phyloP scores from a whole-genome alignment of 805 yeast species.

The Saccharomycopsis fibuligera region DNA sequence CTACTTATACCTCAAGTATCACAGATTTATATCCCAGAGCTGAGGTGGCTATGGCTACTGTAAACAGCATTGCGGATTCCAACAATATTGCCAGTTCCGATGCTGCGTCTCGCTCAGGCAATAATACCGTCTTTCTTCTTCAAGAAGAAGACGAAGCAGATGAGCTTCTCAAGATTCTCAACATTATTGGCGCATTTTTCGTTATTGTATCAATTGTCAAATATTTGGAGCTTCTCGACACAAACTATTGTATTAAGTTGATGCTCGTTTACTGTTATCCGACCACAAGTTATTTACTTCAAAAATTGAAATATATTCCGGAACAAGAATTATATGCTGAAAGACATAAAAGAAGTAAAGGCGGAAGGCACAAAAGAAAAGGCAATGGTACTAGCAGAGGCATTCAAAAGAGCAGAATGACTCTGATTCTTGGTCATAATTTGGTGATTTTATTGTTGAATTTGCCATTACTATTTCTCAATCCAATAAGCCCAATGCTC shows the following conservation, averaged over 20 bases:
- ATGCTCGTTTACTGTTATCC: background rate
- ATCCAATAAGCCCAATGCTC: background rate
- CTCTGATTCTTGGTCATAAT: background rate
- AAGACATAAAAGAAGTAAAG: too few relatives aligned
- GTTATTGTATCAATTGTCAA: background rate
- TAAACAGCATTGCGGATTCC: too few relatives aligned
- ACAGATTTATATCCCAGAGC: too few relatives aligned
- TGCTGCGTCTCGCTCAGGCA: too few relatives aligned
- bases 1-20: too few relatives aligned
- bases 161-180: background rate
- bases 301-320: background rate
- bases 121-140: too few relatives aligned
- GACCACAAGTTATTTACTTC: background rate
- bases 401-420: too few relatives aligned
- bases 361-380: too few relatives aligned
- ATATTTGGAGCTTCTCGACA: constrained; percentile 2
- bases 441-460: background rate
- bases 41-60: too few relatives aligned
- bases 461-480: background rate
- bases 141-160: background rate
- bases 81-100: too few relatives aligned
- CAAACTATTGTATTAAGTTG: background rate
- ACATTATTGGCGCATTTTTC: background rate
- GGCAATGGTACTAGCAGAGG: too few relatives aligned
- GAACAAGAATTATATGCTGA: too few relatives aligned